Percentiles rank a stretch among this genome's conserved stretches.
phyloP scores from a whole-genome alignment of 2,329 filamentous ascomycete genomes.

The Rutstroemia sp. region DNA sequence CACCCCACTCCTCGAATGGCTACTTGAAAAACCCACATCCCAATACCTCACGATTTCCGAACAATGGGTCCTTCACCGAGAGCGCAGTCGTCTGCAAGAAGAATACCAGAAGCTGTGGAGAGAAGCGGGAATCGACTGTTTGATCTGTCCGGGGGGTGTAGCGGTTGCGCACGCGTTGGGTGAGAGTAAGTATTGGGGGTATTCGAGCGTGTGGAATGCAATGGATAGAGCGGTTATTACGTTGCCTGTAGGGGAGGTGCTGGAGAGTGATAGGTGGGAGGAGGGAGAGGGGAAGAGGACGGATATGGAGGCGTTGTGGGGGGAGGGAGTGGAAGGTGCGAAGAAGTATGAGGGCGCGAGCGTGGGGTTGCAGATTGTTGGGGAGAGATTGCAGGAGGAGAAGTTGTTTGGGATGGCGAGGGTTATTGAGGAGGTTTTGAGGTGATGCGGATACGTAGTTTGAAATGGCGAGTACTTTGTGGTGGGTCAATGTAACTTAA shows the following conservation, averaged over 20 bases:
- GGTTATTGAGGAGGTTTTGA: conserved; percentile 21
- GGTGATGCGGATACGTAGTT: too few species aligned
- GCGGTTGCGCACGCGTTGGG: conserved; percentile 4
- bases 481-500: too few species aligned
- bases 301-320: neutral
- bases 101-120: conserved; percentile 16
- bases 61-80: neutral
- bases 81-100: conserved; percentile 30
- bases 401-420: conserved; percentile 35
- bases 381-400: conserved; percentile 46
- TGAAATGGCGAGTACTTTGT: too few species aligned
- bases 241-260: conserved; percentile 6
- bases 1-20: conserved; percentile 18
- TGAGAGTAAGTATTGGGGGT: conserved; percentile 15
- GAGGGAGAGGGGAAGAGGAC: too few species aligned
- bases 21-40: neutral
- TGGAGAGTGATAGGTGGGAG: neutral
- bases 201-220: conserved; percentile 10
- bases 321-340: neutral
- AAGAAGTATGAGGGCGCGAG: conserved; percentile 36
- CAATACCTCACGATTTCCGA: neutral
- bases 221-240: conserved; percentile 10
- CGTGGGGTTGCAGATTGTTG: conserved; percentile 46
- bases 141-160: conserved; percentile 10
- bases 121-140: conserved; percentile 11